Base-by-base conservation (phyloP, 768 basidiomycete species). In the Mycena latifolia region DNA sequence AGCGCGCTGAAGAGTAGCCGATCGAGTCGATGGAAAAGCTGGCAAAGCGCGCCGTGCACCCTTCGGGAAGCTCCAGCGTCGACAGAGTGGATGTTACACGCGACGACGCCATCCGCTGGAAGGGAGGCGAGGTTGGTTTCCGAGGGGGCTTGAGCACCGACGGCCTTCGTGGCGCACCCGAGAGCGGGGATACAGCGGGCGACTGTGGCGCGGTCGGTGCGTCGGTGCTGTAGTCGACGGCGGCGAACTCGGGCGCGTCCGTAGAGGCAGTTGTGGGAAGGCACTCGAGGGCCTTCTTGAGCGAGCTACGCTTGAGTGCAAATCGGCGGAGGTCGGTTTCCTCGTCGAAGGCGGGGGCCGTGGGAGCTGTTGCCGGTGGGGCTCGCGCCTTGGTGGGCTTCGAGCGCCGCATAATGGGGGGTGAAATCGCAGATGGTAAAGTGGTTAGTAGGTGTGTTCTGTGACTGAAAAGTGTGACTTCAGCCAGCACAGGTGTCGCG, bases 221-320 rank as follows among this genome's bases (percentile, higher is more conserved):
- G 5, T 14, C 22, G 10, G 55, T 8, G 0, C 3, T 46, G 11
- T 46, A 45, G 27, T 45, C 43, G 41, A 31, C 11, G 27, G 27
- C 28, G 39, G 54, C 8, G 27, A 46, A 46, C n/a, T 45, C 9
- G 27, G 28, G 20, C 2, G 27, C 18, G 25, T 28, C 39, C 5
- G 29, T 2, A 24, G 39, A 25, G 11, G 39, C 8, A 0, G 7
- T 7, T 10, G 28, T 18, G 41, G 22, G 14, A 6, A 43, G 41
- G 4, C 3, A 20, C 6, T 56, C 27, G 41, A 25, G 1, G 11
- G 55, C 55, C 6, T 46, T 45, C 29, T 45, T 28, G 41, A 56
- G 41, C 0, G 55, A 56, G 18, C n/a, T 29, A 10, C 55, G 55
- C 28, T 45, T 56, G 20, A 56, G 28, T 14, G 43, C 55, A 31